These are phyloP conservation scores for Podaxis carcinomalis DNA, from an alignment of 768 basidiomycete genomes.

Conservation along the genomic window DNA sequence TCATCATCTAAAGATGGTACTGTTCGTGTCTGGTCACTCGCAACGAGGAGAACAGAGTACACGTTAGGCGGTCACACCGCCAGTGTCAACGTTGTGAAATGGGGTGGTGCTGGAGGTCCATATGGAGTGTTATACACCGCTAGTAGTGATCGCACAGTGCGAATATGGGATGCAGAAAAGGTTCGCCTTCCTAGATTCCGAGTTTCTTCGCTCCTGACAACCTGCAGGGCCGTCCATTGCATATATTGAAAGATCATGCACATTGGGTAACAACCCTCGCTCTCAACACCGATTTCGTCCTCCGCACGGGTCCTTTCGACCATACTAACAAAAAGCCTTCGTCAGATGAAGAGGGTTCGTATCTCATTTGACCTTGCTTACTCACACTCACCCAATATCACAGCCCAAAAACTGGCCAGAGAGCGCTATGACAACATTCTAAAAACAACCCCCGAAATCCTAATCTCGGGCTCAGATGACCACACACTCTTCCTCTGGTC, in stretches of 20 bases:
- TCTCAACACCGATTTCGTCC: conserved; percentile 90
- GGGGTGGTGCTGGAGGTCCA: conserved; percentile 72
- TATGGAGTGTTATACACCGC: conserved; percentile 89
- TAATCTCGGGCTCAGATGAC: conserved; percentile 96
- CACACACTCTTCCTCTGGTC: conserved; percentile 98
- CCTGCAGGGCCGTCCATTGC: conserved; percentile 71
- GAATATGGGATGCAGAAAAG: conserved; percentile 85
- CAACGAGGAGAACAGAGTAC: conserved; percentile 69
- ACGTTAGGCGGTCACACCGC: conserved; percentile 91
- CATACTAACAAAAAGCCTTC: conserved; percentile 75
- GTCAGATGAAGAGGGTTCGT: conserved; percentile 78
- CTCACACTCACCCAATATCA: background rate
- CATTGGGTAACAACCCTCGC: conserved; percentile 99
- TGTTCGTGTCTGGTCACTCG: conserved; percentile 89
- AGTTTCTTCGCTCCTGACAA: background rate
- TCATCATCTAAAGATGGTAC: conserved; percentile 96
- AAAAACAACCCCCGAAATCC: conserved; percentile 64
- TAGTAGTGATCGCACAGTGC: conserved; percentile 89
- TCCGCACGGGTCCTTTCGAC: conserved; percentile 94
- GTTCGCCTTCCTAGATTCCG: conserved; percentile 33
- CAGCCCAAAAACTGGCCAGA: conserved; percentile 74
- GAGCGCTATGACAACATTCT: conserved; percentile 74
- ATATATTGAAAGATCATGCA: conserved; percentile 90
- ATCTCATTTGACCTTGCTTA: background rate
- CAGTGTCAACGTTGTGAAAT: conserved; percentile 91